A percentile compares a stretch with the other conserved stretches of the same genome.
phyloP scores from a whole-genome alignment of 305 asterid species.

The Fraxinus velutina region DNA sequence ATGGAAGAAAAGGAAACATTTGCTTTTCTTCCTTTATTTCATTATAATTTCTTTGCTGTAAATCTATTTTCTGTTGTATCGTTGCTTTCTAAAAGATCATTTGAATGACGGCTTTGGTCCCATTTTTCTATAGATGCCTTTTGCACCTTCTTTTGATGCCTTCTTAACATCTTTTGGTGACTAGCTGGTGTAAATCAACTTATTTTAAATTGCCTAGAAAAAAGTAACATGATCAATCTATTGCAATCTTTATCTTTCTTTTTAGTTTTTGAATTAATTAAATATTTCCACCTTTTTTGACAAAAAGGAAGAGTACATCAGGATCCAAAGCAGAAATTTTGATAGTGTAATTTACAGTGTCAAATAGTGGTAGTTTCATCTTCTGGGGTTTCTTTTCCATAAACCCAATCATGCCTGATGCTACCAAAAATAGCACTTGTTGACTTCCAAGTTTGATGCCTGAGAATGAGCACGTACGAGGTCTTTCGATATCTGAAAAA shows the following conservation, averaged over 20 bases:
- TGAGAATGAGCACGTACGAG: too few species aligned
- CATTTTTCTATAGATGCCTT: background rate
- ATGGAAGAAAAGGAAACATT: background rate
- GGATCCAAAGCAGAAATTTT: background rate
- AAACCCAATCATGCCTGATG: slow-evolving; percentile 43
- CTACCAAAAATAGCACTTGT: too few species aligned
- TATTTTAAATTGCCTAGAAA: background rate
- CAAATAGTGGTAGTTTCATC: slow-evolving; percentile 21
- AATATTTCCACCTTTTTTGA: background rate
- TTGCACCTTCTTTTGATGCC: background rate
- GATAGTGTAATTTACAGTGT: background rate
- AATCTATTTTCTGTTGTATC: slow-evolving; percentile 27
- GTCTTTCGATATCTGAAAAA: too few species aligned
- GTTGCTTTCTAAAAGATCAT: slow-evolving; percentile 5
- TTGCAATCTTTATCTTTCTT: background rate
- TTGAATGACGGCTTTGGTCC: slow-evolving; percentile 17
- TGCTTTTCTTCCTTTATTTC: background rate
- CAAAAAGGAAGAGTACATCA: background rate
- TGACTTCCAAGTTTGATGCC: too few species aligned
- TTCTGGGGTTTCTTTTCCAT: slow-evolving; percentile 51
- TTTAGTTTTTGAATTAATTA: background rate
- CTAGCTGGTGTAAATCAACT: background rate
- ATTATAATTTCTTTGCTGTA: slow-evolving; percentile 32
- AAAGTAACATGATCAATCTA: background rate
- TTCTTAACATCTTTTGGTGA: background rate